Evolutionary conservation across 1,284 basidiomycete genomes (phyloP).

Genomic region (Exobasidium cylindrosporum): DNA sequence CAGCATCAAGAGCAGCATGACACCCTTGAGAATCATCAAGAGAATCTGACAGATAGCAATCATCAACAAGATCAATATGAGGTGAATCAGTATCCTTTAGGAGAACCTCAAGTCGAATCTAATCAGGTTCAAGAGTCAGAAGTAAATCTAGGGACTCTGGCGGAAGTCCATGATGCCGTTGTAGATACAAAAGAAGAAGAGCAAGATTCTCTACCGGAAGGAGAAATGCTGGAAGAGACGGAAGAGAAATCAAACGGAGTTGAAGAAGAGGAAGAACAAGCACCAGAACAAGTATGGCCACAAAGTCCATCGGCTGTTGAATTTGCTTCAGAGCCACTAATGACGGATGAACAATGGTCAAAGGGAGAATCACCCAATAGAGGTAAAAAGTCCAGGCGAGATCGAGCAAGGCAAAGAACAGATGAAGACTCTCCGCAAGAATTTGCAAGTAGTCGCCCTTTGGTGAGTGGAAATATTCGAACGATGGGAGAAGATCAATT

Average conservation of each 20-base stretch:
- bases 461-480: slow-evolving; percentile 28
- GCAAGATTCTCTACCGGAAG: background rate
- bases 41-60: too few species aligned
- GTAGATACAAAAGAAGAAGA: too few species aligned
- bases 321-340: slow-evolving; percentile 36
- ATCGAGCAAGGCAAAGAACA: background rate
- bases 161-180: background rate
- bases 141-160: background rate
- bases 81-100: background rate
- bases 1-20: background rate
- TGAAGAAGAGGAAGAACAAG: slow-evolving; percentile 20
- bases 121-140: background rate
- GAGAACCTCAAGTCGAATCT: background rate
- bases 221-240: background rate
- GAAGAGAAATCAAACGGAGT: slow-evolving; percentile 11
- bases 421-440: background rate
- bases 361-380: background rate
- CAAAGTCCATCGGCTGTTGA: slow-evolving; percentile 45
- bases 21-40: too few species aligned
- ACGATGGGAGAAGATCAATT: slow-evolving; percentile 43
- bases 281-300: slow-evolving; percentile 44
- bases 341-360: background rate
- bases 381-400: slow-evolving; percentile 7
- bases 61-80: background rate
- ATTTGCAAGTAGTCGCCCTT: background rate